Evolutionary conservation across 805 yeast genomes (phyloP).

Genomic region (Myxozyma nipponensis): DNA sequence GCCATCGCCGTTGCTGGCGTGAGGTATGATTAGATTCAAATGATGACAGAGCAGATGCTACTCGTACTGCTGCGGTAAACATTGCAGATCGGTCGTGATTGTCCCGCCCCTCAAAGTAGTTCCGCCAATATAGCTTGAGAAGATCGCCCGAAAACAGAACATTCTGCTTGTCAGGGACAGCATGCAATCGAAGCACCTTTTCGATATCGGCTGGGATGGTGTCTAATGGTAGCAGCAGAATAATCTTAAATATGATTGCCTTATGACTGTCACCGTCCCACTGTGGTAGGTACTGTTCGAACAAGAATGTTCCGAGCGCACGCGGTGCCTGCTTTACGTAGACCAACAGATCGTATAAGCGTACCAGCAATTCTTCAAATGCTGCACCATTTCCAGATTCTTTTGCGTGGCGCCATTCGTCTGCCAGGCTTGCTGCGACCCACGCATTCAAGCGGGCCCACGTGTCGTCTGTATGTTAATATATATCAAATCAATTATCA

Average conservation of each 20-base stretch:
- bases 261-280: slow-evolving; percentile 15
- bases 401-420: slow-evolving; percentile 1
- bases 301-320: slow-evolving; percentile 13
- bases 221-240: slow-evolving; percentile 3
- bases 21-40: no score
- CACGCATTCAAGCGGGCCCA: slow-evolving; percentile 21
- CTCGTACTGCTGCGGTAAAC: neutral
- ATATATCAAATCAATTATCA: neutral
- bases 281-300: slow-evolving; percentile 2
- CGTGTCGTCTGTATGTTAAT: neutral
- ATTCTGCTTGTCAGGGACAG: neutral
- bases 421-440: slow-evolving; percentile 7
- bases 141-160: slow-evolving; percentile 1
- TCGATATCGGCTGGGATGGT: slow-evolving; percentile 5
- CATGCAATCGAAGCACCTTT: slow-evolving; percentile 1
- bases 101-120: neutral
- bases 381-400: neutral
- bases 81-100: neutral
- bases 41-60: neutral
- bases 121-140: neutral
- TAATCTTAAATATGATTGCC: slow-evolving; percentile 2
- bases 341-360: slow-evolving; percentile 3
- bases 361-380: slow-evolving; percentile 8
- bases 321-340: slow-evolving; percentile 4
- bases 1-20: no score